These are phyloP conservation scores for Pythium oligandrum DNA, from an alignment of 352 stramenopile genomes.

Conservation along the genomic window DNA sequence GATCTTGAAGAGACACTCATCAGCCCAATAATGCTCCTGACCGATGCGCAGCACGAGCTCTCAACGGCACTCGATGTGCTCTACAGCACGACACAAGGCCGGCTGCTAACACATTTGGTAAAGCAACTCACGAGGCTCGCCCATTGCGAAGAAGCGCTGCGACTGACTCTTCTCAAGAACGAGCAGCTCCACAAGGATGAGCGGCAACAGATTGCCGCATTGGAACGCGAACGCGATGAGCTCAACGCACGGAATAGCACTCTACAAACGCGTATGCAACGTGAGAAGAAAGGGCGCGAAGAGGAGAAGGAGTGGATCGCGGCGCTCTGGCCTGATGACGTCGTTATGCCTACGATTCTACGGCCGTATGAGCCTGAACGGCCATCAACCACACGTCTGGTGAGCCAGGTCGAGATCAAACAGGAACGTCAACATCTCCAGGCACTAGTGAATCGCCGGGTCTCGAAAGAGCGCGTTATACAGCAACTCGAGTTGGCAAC, in stretches of 20 bases:
- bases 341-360: conserved; percentile 57
- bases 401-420: conserved; percentile 23
- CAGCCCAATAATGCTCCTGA: conserved; percentile 3
- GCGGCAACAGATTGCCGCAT: background rate
- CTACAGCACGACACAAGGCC: conserved; percentile 9
- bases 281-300: conserved; percentile 36
- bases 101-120: conserved; percentile 4
- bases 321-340: conserved; percentile 51
- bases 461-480: conserved; percentile 31
- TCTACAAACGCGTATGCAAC: conserved; percentile 20
- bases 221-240: conserved; percentile 16
- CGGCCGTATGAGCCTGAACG: conserved; percentile 19
- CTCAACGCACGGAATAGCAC: conserved; percentile 17
- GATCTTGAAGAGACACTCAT: conserved; percentile 19
- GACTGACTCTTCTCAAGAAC: conserved; percentile 5
- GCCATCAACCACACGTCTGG: background rate
- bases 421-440: conserved; percentile 27
- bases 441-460: conserved; percentile 31
- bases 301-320: conserved; percentile 67
- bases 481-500: conserved; percentile 33
- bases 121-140: conserved; percentile 10
- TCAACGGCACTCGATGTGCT: conserved; percentile 12
- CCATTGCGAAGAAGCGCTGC: conserved; percentile 13
- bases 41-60: conserved; percentile 10
- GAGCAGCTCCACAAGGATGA: conserved; percentile 1